Conservation (phyloP, 2,329 filamentous ascomycete species). For the Thelonectria blattea region DNA sequence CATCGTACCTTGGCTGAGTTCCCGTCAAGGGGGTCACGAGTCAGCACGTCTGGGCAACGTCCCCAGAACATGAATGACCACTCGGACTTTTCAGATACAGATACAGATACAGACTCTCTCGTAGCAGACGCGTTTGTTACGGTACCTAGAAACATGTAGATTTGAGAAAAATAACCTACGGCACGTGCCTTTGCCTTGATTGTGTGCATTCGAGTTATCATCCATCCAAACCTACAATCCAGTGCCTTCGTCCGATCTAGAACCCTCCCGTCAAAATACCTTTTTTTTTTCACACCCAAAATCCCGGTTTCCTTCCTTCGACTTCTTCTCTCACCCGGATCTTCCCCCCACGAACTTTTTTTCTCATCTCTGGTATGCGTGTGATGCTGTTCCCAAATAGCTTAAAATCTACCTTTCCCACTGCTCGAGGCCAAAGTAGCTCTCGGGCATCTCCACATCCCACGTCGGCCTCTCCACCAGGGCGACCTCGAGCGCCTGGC, state of each 20-base stretch:
- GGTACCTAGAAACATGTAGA: not conserved
- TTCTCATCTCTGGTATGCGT: not conserved
- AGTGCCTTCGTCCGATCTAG: conserved; percentile 10
- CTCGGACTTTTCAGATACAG: conserved; percentile 1
- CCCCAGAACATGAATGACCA: not conserved
- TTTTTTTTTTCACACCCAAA: conserved; percentile 11
- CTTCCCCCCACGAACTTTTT: conserved; percentile 1
- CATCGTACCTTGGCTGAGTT: not conserved
- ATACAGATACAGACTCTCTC: conserved; percentile 4
- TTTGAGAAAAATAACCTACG: conserved; percentile 1
- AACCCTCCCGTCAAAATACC: conserved; percentile 5
- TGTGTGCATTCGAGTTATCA: conserved; percentile 14
- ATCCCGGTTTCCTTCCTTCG: conserved; percentile 11
- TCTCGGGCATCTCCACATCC: conserved; percentile 78
- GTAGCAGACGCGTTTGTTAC: conserved; percentile 1
- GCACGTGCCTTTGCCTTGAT: conserved; percentile 1
- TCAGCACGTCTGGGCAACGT: not conserved
- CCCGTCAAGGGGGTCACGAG: too few species aligned
- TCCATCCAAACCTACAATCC: conserved; percentile 24
- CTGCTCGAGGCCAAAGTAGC: conserved; percentile 68
- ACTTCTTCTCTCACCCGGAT: conserved; percentile 1
- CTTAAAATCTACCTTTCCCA: conserved; percentile 49
- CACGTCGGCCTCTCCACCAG: conserved; percentile 86
- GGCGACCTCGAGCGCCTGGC: conserved; percentile 73
- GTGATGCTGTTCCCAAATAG: not conserved